A percentile compares a stretch with the other conserved stretches of the same genome.
Conservation (phyloP, 352 stramenopile genomes). For the Phytophthora chlamydospora region DNA sequence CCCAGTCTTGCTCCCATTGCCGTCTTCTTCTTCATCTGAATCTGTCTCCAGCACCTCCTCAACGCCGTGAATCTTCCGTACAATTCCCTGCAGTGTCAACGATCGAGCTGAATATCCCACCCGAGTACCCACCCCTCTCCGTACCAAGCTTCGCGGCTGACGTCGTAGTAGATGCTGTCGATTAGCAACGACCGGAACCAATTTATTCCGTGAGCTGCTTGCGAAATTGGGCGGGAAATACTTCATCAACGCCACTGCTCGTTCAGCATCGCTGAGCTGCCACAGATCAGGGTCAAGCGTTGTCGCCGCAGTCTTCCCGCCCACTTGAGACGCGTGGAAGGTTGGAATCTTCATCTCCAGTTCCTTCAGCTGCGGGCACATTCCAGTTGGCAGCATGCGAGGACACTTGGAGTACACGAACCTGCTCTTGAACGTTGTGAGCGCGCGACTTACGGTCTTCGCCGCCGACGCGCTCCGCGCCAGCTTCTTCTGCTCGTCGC, state of each 20-base stretch:
- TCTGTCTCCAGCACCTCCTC: constrained; percentile 27
- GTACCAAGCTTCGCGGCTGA: constrained; percentile 23
- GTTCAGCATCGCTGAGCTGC: constrained; percentile 75
- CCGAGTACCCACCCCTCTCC: constrained; percentile 28
- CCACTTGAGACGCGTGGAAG: constrained; percentile 80
- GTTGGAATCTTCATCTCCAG: constrained; percentile 80
- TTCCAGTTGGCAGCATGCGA: constrained; percentile 71
- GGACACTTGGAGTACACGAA: constrained; percentile 85
- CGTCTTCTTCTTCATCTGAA: constrained; percentile 34
- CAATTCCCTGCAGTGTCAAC: constrained; percentile 46
- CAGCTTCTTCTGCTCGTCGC: constrained; percentile 91
- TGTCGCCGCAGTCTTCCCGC: constrained; percentile 48
- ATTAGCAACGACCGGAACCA: constrained; percentile 51
- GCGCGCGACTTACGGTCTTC: constrained; percentile 78
- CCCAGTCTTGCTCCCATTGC: constrained; percentile 1
- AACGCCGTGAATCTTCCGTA: constrained; percentile 59
- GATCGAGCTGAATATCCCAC: constrained; percentile 56
- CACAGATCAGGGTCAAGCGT: constrained; percentile 42
- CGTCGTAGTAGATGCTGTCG: constrained; percentile 48
- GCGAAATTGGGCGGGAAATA: constrained; percentile 56
- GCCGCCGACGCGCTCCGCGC: constrained; percentile 74
- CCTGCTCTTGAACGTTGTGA: constrained; percentile 91
- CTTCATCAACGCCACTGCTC: constrained; percentile 47
- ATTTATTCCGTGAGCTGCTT: constrained; percentile 34
- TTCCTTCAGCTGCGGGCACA: constrained; percentile 53